Percentiles rank a stretch among this genome's conserved stretches.
phyloP scores from a whole-genome alignment of 2,329 filamentous ascomycete species.

The Cytospora schulzeri region DNA sequence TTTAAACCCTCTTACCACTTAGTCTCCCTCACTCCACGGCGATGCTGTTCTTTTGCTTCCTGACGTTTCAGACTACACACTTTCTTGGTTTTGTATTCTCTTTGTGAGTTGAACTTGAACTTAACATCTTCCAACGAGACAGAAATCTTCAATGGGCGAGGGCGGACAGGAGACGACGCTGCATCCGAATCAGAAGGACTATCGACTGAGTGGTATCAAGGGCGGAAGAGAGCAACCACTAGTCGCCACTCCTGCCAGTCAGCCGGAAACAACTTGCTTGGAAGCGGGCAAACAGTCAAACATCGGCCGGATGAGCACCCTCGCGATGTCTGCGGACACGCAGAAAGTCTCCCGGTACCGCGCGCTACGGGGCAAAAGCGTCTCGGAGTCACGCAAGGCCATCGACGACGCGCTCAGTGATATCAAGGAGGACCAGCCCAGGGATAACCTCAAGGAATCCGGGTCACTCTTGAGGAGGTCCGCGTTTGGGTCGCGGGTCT shows the following conservation, averaged over 20 bases:
- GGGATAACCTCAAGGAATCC: background rate
- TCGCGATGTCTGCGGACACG: conserved; percentile 27
- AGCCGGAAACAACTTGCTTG: background rate
- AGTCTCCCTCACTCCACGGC: conserved; percentile 19
- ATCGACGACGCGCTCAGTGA: conserved; percentile 29
- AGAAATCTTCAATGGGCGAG: conserved; percentile 4
- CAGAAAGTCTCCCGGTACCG: conserved; percentile 40
- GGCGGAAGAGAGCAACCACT: conserved; percentile 19
- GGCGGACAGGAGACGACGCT: conserved; percentile 10
- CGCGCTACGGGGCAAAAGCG: conserved; percentile 37
- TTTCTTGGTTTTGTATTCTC: background rate
- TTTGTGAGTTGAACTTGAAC: background rate
- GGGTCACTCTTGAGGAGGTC: conserved; percentile 10
- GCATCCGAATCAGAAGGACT: conserved; percentile 9
- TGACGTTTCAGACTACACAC: background rate
- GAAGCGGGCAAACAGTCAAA: background rate
- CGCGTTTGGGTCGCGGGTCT: conserved; percentile 14
- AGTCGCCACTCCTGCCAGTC: conserved; percentile 6
- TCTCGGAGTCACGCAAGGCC: conserved; percentile 33
- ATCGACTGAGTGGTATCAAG: conserved; percentile 9
- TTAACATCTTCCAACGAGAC: background rate
- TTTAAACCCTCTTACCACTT: conserved; percentile 16
- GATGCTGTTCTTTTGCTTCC: conserved; percentile 5
- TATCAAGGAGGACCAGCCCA: conserved; percentile 2
- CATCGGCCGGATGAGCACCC: background rate